Evolutionary conservation across 176 grass and related monocot species (phyloP), one percentile per base, ranked within the genome.

Genomic region (Neostapfia colusana): DNA sequence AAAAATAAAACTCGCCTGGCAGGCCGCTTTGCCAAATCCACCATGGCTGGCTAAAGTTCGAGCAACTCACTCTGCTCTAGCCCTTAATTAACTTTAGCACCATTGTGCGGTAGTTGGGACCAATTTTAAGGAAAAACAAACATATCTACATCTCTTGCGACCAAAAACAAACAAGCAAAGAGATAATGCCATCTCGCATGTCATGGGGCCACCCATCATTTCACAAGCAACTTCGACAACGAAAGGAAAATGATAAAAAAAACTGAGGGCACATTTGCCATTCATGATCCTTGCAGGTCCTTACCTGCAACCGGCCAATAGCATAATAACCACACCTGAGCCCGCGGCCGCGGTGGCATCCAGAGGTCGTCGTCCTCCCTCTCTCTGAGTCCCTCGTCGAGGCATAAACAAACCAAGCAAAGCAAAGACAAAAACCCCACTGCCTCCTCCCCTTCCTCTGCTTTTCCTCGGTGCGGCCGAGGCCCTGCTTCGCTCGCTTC

Each of bases 271-370:
- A 7, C 10, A 59, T 2, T 0, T 65, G 23, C 0, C 62, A 87
- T 72, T 65, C 8, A 0, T 0, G 16, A 18, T 56, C 7, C 7
- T 41, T 2, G 0, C 2, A 76, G 46, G 65, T 48, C 18, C 40
- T 42, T 66, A 3, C 14, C 8, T 17, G 66, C 43, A 65, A 77
- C 5, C 53, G 11, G 11, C 73, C 85, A 65, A 72, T 77, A 35
- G 66, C 79, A 77, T 86, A 59, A 87, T 65, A 24, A 71, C 79
- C 79, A 59, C 79, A 87, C 46, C 73, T 31, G 65, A 77, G 85
- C 20, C 73, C 65, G 65, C 84, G 84, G 84, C 77, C 43, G 41
- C 18, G 43, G 34, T 75, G 84, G 23, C 77, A 62, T 81, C 70
- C 71, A 76, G 64, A 34, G 84, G 69, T 67, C 69, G 60, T 76